Base-by-base conservation (phyloP, 2,329 filamentous ascomycete species). In the Ceratocystis lukuohia region DNA sequence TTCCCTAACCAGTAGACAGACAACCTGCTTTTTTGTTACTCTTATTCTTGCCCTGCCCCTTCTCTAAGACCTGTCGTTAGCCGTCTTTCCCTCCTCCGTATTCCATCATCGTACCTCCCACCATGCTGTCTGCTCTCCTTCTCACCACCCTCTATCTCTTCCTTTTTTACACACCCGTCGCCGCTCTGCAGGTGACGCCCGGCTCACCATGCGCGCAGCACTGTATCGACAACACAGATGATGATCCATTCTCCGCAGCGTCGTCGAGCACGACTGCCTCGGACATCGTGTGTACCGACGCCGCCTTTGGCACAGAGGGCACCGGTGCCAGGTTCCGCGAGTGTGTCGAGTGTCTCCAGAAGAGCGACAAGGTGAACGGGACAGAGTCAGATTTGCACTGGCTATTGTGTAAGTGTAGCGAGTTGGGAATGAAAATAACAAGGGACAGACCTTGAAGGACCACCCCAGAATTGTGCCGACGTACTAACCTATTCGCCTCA, bases 141-240 rank as follows among this genome's bases (percentile, higher is more conserved):
- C 62, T 50, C 8, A 25, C 50, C 45, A 17, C 28, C 22, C 56
- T 62, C 25, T 22, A 61, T 10, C 53, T 61, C 6, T 22, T 53
- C 25, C 46, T 45, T 30, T 41, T 10, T n/a, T 33, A 2, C 10
- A 6, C 20, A 22, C 37, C 65, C 46, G 65, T 59, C 2, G 12
- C 61, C 10, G 76, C 75, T 2, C 72, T 83, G 2, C 74, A 80
- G 64, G 77, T 83, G 1, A 78, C 80, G 1, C 79, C 81, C 0
- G 78, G 78, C 8, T 84, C 82, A 0, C 71, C 74, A 8, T 84
- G 82, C 70, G 76, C 80, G 0, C 72, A 77, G 0, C 67, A 78
- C 1, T 84, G 82, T 66, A 70, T 80, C 3, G 76, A 80, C 67
- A 72, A 74, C 1, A 67, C 71, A 0, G 72, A 74, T 12, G 71